Base-by-base conservation (phyloP, 257 asterid genomes). In the Fraxinus americana region DNA sequence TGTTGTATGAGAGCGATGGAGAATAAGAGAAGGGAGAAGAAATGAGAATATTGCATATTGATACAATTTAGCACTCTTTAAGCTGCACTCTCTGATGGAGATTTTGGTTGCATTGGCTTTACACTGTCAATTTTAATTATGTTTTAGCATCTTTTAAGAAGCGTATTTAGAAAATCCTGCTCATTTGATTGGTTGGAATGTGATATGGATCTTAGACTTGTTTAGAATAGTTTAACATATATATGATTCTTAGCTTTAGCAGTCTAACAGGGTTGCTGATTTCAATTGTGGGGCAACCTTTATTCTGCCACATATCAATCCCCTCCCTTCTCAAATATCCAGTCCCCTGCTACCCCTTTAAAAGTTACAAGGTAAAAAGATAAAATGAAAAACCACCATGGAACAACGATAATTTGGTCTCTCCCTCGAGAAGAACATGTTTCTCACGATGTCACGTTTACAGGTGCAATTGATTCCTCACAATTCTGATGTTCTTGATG, bases 401-500 rank as follows among this genome's bases (percentile, higher is more conserved):
- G 17, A 6, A 14, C 17, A 2, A 14, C 3, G 0, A 45, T 45
- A 38, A 45, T 11, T 45, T 45, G 19, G 19, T 45, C 17, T 45
- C 54, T 45, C 4, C 19, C 54, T 45, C 5, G 5, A 45, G 19
- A 11, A 45, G 54, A 45, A 45, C 4, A 5, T 45, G 19, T 45
- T 45, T 45, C 61, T 50, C 2, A 13, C 16, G 1, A 50, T 16
- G 61, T 50, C 23, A 13, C 61, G 0, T 30, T 34, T 14, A 41
- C 87, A 89, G 91, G 90, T 89, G 74, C 91, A 89, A 84, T 66
- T 87, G 97, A 83, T 71, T 39, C 45, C 45, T 39, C 3, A 39
- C 13, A 39, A 91, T 41, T 90, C 96, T n/a, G 80, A 86, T 23
- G 69, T 35, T 70, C 90, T 94, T 57, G 98, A 94, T 78, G 97